Evolutionary conservation across 2,329 filamentous ascomycete genomes (phyloP), one percentile per base, ranked within the genome.

Genomic region (Ilyonectria destructans): DNA sequence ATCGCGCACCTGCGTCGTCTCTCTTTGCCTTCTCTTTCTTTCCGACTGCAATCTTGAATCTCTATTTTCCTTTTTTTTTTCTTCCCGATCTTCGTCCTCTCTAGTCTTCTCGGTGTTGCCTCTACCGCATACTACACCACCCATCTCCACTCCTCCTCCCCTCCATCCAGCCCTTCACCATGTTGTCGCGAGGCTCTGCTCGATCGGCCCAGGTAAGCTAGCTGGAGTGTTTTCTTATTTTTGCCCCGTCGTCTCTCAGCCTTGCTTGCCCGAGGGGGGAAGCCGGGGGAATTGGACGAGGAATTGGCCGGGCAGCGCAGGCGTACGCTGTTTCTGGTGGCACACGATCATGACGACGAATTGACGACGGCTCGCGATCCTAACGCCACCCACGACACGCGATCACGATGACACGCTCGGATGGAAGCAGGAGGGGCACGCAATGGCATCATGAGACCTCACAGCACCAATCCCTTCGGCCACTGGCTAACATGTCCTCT

Each of bases 171-270:
- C 51, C 52, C 68, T 69, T 69, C 80, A 87, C 77, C 72, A 90
- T 90, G 88, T 79, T 90, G 81, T 89, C 88, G 80, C 86, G 87
- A 82, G 86, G 85, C 82, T 87, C 88, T 78, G 74, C 85, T 74
- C 80, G 86, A 80, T 82, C 87, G 81, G 87, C 87, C 75, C 86
- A 89, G 87, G 88, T 90, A 85, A 74, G 85, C 83, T 48, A 26
- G 48, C 19, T 64, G 33, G 31, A 45, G 12, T 58, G 40, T 62
- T 63, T 58, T 21, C 26, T 58, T 61, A 6, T 58, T 63, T 33
- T 69, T 58, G 64, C 23, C 62, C 33, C 49, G 43, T 57, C 55
- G 43, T 55, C 51, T 56, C 5, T 9, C 58, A 59, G 23, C 52
- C 21, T 48, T 55, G 54, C 9, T 23, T 6, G 23, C 29, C 4